These are phyloP conservation scores for Chrysanthemum makinoi DNA, from an alignment of 129 eudicot species.

Conservation along the genomic window DNA sequence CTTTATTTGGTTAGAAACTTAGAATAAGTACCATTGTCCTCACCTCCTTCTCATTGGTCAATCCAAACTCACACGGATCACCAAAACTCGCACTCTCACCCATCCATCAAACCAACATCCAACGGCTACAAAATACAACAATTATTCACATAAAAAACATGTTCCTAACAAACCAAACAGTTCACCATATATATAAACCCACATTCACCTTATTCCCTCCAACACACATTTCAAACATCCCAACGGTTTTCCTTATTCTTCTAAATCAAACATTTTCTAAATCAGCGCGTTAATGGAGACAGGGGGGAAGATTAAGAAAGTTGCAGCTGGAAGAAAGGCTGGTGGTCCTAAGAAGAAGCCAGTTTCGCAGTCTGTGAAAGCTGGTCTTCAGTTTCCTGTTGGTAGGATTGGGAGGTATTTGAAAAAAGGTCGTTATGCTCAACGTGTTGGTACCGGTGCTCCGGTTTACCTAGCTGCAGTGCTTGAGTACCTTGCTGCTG, in stretches of 20 bases:
- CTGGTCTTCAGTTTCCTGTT: constrained; percentile 72
- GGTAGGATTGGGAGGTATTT: constrained; percentile 63
- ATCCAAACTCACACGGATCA: constrained; percentile 23
- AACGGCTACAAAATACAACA: neutral
- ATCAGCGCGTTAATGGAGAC: constrained; percentile 28
- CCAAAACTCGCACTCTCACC: neutral
- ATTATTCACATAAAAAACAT: too few relatives aligned
- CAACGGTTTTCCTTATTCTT: too few relatives aligned
- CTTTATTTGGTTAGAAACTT: neutral
- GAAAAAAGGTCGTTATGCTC: constrained; percentile 51
- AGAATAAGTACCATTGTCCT: neutral
- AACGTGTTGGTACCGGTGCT: constrained; percentile 62
- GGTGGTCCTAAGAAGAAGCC: constrained; percentile 62
- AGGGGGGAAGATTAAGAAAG: constrained; percentile 39
- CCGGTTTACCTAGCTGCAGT: constrained; percentile 67
- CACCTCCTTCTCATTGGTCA: constrained; percentile 9
- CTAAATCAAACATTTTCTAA: too few relatives aligned
- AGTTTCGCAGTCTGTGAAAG: constrained; percentile 53
- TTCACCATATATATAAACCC: constrained; percentile 18
- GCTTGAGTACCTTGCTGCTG: constrained; percentile 74
- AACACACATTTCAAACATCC: neutral
- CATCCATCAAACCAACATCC: constrained; percentile 15
- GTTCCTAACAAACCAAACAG: neutral
- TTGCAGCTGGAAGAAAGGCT: constrained; percentile 52
- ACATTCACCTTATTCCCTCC: neutral